phyloP scores from a whole-genome alignment of 345 rosid species.

The Sisymbrium altissimum region DNA sequence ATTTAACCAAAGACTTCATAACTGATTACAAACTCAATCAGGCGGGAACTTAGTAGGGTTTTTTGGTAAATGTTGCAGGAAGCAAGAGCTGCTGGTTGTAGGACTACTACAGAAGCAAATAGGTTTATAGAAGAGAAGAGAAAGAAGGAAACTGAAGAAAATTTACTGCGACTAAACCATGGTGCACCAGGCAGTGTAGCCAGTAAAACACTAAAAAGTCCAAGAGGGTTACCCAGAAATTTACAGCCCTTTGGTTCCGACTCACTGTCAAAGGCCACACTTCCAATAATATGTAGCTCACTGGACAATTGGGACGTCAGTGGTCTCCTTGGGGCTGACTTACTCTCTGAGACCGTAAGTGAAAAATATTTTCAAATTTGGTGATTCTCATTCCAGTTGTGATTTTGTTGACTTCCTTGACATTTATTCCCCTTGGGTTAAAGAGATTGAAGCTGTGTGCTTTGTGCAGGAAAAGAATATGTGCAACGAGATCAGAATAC shows the following conservation, averaged over 20 bases:
- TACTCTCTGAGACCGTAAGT: constrained; percentile 76
- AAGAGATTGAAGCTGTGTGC: constrained; percentile 11
- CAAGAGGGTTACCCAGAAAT: constrained; percentile 41
- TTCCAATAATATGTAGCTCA: constrained; percentile 34
- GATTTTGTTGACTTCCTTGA: neutral
- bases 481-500: constrained; percentile 64
- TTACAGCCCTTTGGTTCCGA: constrained; percentile 46
- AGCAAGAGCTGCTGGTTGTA: constrained; percentile 81
- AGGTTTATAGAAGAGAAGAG: constrained; percentile 63
- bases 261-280: constrained; percentile 34
- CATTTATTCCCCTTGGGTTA: neutral
- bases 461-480: constrained; percentile 64
- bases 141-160: constrained; percentile 67
- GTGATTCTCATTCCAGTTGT: neutral
- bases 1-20: constrained; percentile 1
- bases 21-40: constrained; percentile 7
- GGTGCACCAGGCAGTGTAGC: constrained; percentile 53
- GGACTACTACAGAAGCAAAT: constrained; percentile 57
- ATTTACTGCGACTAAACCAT: constrained; percentile 45
- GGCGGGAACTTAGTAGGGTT: neutral
- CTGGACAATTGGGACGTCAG: constrained; percentile 70
- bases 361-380: neutral
- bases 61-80: constrained; percentile 49
- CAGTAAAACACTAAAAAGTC: constrained; percentile 56
- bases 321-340: constrained; percentile 63